phyloP scores from a whole-genome alignment of 768 basidiomycete genomes.

The Crassisporium funariophilum region DNA sequence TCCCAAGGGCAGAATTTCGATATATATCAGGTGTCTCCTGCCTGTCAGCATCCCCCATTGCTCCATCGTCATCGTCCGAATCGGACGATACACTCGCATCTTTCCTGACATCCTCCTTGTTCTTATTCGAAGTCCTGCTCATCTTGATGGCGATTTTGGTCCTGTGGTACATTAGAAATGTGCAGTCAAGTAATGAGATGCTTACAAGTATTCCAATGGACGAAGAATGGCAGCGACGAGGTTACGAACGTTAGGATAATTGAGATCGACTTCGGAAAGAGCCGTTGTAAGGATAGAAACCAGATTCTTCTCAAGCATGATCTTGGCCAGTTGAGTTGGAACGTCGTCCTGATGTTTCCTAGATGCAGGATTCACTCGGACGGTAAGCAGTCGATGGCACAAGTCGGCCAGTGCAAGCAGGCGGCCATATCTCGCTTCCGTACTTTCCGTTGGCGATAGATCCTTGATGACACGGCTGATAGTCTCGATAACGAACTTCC shows the following conservation, averaged over 20 bases:
- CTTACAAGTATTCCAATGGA: constrained; percentile 89
- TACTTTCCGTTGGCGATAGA: constrained; percentile 50
- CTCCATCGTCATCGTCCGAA: constrained; percentile 62
- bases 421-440: constrained; percentile 84
- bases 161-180: constrained; percentile 40
- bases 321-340: constrained; percentile 92
- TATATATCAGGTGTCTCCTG: constrained; percentile 94
- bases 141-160: constrained; percentile 99
- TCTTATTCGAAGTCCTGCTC: constrained; percentile 75
- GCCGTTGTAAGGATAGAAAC: constrained; percentile 87
- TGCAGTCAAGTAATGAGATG: constrained; percentile 8
- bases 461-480: constrained; percentile 89
- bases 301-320: constrained; percentile 98
- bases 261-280: constrained; percentile 90
- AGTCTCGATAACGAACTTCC: constrained; percentile 89
- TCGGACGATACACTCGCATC: constrained; percentile 50
- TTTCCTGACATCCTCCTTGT: constrained; percentile 59
- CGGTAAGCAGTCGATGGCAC: constrained; percentile 83
- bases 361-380: constrained; percentile 63
- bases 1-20: constrained; percentile 93
- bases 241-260: constrained; percentile 88
- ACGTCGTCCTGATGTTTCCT: constrained; percentile 64
- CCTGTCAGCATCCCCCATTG: constrained; percentile 50
- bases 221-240: constrained; percentile 87
- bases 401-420: constrained; percentile 86